Base-by-base conservation (phyloP, 495 filamentous ascomycete species). In the Lepidopterella palustris region DNA sequence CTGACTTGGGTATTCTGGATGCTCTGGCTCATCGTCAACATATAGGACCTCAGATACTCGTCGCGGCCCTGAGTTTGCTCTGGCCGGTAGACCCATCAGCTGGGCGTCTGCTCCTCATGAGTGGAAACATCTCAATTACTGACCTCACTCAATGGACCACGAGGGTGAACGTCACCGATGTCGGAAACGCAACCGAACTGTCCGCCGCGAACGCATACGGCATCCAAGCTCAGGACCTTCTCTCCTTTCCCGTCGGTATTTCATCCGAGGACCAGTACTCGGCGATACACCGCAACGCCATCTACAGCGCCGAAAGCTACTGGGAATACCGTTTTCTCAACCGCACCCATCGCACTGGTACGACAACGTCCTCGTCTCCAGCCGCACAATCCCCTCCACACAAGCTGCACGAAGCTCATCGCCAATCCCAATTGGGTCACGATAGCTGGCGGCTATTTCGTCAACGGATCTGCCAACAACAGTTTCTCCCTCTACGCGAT, bases 1-100 rank as follows among this genome's bases (percentile, higher is more conserved):
- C 45, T 55, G 28, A 67, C 61, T 24, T 63, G 56, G 53, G 42
- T 63, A 18, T 50, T 60, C 5, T 67, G 60, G 27, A 23, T 61
- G 18, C 1, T 64, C 13, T 67, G 64, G 64, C 27, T 67, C 15
- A 26, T 67, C 1, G 45, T 63, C 27, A 63, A 63, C 40, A n/a
- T n/a, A 58, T 67, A 18, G 64, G 64, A 15, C 57, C 64, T n/a
- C 64, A 67, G 47, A 39, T 67, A 15, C 54, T 67, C 15, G 64
- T 67, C n/a, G 64, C 64, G 5, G 31, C 64, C 1, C 61, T 67
- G 3, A 57, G 50, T 10, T 51, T 67, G 5, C 60, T 63, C 58
- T 67, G 64, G 64, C 60, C 64, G 18, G 60, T 63, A 2, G 60
- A 67, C 27, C 60, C 64, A 1, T 67, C 64, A 1, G 39, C 61